Conservation (phyloP, 129 eudicot genomes). For the Centella asiatica region DNA sequence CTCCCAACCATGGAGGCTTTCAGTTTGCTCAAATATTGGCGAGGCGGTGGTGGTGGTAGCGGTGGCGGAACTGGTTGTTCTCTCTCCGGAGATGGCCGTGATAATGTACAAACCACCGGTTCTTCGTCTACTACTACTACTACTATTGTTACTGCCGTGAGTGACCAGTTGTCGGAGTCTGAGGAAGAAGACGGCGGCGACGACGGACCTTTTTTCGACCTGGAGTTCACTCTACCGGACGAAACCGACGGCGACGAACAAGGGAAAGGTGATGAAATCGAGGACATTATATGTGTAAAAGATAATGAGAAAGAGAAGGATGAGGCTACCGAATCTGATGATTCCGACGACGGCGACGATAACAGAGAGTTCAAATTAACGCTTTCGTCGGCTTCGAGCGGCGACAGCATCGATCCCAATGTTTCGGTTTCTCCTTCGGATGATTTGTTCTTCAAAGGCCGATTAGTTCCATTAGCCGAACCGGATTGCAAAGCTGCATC, state of each 20-base stretch:
- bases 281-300: neutral
- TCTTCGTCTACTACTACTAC: slow-evolving; percentile 19
- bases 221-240: slow-evolving; percentile 54
- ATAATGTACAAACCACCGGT: slow-evolving; percentile 8
- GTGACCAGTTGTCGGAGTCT: slow-evolving; percentile 21
- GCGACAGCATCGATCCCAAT: slow-evolving; percentile 33
- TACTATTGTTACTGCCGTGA: slow-evolving; percentile 18
- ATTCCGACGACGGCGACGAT: slow-evolving; percentile 18
- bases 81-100: slow-evolving; percentile 4
- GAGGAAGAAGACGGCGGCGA: slow-evolving; percentile 38
- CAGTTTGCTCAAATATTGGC: slow-evolving; percentile 76
- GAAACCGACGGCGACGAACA: slow-evolving; percentile 14
- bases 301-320: slow-evolving; percentile 7
- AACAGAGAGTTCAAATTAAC: slow-evolving; percentile 41
- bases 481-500: slow-evolving; percentile 33
- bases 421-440: slow-evolving; percentile 46
- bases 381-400: slow-evolving; percentile 30
- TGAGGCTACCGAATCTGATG: slow-evolving; percentile 4
- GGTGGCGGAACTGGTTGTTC: neutral
- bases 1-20: slow-evolving; percentile 82
- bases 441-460: slow-evolving; percentile 60
- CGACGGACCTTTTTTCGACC: slow-evolving; percentile 78
- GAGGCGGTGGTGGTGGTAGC: slow-evolving; percentile 24
- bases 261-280: neutral
- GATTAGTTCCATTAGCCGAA: slow-evolving; percentile 33